Evolutionary conservation across 768 basidiomycete species (phyloP).

Genomic region (Mycena capillaripes): DNA sequence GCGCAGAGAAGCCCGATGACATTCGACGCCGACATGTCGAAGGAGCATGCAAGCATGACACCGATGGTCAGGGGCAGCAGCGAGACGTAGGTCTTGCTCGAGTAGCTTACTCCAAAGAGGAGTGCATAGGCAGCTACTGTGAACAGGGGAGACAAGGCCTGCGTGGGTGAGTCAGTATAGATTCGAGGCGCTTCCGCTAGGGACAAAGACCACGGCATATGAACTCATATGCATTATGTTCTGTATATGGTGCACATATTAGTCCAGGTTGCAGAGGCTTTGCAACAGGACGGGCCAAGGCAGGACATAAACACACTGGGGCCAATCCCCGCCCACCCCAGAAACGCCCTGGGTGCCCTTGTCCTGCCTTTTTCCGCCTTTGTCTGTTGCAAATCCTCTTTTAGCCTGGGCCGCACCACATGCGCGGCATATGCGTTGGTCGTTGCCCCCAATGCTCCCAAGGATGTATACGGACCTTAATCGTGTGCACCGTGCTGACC

Average conservation of each 20-base stretch:
- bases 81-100: conserved; percentile 90
- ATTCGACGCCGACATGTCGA: conserved; percentile 92
- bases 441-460: background rate
- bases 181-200: background rate
- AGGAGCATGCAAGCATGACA: conserved; percentile 97
- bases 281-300: too few relatives aligned
- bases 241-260: too few relatives aligned
- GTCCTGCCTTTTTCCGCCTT: too few relatives aligned
- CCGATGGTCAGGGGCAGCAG: conserved; percentile 95
- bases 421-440: too few relatives aligned
- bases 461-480: conserved; percentile 78
- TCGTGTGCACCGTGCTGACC: conserved; percentile 98
- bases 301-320: too few relatives aligned
- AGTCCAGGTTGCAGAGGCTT: too few relatives aligned
- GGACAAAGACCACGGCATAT: too few relatives aligned
- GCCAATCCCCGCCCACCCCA: too few relatives aligned
- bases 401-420: too few relatives aligned
- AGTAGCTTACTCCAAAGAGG: conserved; percentile 95
- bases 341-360: too few relatives aligned
- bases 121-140: conserved; percentile 96
- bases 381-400: too few relatives aligned
- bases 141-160: conserved; percentile 98
- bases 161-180: conserved; percentile 13
- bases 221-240: too few relatives aligned
- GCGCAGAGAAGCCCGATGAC: conserved; percentile 91